These are phyloP conservation scores for Boletus reticulatus DNA, from an alignment of 768 basidiomycete genomes.

Conservation along the genomic window DNA sequence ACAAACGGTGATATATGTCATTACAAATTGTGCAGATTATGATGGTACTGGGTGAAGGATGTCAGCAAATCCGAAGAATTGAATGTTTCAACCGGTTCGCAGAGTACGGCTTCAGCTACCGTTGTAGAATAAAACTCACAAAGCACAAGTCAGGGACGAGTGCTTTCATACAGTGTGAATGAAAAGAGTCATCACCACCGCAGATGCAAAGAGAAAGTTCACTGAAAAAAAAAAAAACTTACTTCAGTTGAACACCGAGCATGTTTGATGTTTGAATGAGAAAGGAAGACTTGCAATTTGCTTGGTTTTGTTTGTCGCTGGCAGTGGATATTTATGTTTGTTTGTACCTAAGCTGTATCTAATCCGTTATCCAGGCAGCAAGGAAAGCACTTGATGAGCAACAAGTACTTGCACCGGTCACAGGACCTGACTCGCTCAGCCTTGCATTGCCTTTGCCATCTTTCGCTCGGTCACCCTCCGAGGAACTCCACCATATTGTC, in stretches of 20 bases:
- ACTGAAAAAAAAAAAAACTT: conserved; percentile 14
- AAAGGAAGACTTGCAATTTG: neutral
- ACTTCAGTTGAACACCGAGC: neutral
- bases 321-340: too few relatives aligned
- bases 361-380: too few relatives aligned
- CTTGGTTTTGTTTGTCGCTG: conserved; percentile 19
- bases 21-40: neutral
- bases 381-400: too few relatives aligned
- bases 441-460: too few relatives aligned
- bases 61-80: conserved; percentile 8
- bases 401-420: too few relatives aligned
- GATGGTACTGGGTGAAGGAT: neutral
- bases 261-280: too few relatives aligned
- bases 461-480: too few relatives aligned
- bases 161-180: conserved; percentile 79
- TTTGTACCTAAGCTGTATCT: too few relatives aligned
- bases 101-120: conserved; percentile 65
- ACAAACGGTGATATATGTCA: neutral
- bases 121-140: conserved; percentile 72
- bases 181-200: conserved; percentile 52
- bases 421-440: too few relatives aligned
- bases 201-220: conserved; percentile 8
- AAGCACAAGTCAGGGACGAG: conserved; percentile 40
- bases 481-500: too few relatives aligned
- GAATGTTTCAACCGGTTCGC: neutral